A percentile compares a stretch with the other conserved stretches of the same genome.
Conservation (phyloP, 1,284 basidiomycete genomes). For the Sporisorium graminicola region DNA sequence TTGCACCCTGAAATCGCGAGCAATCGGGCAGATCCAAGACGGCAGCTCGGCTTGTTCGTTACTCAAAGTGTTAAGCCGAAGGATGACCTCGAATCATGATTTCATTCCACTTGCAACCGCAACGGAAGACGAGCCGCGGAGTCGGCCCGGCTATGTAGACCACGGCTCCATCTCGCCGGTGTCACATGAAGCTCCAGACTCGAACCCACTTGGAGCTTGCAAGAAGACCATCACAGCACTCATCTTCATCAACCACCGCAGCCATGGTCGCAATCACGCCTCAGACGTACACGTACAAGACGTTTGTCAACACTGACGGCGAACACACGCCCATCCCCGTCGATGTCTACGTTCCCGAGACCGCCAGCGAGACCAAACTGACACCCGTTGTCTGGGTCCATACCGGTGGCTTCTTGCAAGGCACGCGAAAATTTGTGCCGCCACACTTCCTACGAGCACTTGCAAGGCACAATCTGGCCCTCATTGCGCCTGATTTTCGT, state of each 20-base stretch:
- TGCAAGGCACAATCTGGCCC: constrained; percentile 38
- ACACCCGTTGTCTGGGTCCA: constrained; percentile 56
- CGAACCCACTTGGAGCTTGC: neutral
- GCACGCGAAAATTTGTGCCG: constrained; percentile 56
- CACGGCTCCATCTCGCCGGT: neutral
- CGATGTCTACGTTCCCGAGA: constrained; percentile 53
- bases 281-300: constrained; percentile 55
- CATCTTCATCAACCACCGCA: neutral
- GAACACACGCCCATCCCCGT: constrained; percentile 41
- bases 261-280: constrained; percentile 25
- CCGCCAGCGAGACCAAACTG: constrained; percentile 15
- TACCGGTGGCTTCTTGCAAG: constrained; percentile 56
- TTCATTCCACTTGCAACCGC: neutral
- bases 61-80: neutral
- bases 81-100: neutral
- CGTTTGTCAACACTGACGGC: constrained; percentile 44
- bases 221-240: neutral
- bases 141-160: constrained; percentile 13
- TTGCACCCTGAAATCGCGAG: constrained; percentile 15
- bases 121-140: constrained; percentile 23
- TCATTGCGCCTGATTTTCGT: constrained; percentile 56
- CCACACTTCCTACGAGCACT: constrained; percentile 51
- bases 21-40: constrained; percentile 22
- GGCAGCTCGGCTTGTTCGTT: constrained; percentile 25
- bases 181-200: neutral